Evolutionary conservation across 2,329 filamentous ascomycete genomes (phyloP).

Genomic region (Botrytis elliptica): DNA sequence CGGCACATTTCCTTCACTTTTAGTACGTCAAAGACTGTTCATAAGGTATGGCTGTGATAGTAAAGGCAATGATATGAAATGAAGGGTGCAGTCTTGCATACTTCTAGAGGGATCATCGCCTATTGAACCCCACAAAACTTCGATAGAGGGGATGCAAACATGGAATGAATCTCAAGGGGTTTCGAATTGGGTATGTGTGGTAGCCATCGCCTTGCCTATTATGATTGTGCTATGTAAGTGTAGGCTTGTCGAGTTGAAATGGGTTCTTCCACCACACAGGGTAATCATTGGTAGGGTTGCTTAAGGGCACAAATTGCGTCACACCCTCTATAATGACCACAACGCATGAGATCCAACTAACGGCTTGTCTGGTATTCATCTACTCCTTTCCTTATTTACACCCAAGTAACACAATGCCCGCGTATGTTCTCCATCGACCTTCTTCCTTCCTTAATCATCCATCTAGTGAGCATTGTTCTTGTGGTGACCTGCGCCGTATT

Average conservation of each 20-base stretch:
- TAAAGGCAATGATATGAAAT: neutral
- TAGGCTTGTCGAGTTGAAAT: neutral
- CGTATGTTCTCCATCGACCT: conserved; percentile 4
- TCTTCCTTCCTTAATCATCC: conserved; percentile 5
- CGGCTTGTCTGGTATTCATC: conserved; percentile 24
- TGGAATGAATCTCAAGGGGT: neutral
- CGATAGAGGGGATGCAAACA: neutral
- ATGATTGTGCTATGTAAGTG: neutral
- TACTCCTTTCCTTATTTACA: conserved; percentile 37
- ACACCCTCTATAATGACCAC: conserved; percentile 9
- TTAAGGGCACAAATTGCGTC: neutral
- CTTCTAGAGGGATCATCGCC: neutral
- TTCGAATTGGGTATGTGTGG: neutral
- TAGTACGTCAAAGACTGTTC: neutral
- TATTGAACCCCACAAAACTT: neutral
- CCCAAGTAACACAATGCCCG: conserved; percentile 21
- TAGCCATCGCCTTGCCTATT: neutral
- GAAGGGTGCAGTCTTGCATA: neutral
- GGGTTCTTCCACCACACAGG: neutral
- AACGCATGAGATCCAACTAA: neutral
- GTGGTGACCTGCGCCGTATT: conserved; percentile 76
- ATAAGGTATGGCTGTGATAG: neutral
- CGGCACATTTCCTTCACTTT: neutral
- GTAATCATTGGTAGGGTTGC: neutral
- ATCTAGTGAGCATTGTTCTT: conserved; percentile 99